Evolutionary conservation across 768 basidiomycete genomes (phyloP), one percentile per base, ranked within the genome.

Genomic region (Tylopilus vinaceipallidus): DNA sequence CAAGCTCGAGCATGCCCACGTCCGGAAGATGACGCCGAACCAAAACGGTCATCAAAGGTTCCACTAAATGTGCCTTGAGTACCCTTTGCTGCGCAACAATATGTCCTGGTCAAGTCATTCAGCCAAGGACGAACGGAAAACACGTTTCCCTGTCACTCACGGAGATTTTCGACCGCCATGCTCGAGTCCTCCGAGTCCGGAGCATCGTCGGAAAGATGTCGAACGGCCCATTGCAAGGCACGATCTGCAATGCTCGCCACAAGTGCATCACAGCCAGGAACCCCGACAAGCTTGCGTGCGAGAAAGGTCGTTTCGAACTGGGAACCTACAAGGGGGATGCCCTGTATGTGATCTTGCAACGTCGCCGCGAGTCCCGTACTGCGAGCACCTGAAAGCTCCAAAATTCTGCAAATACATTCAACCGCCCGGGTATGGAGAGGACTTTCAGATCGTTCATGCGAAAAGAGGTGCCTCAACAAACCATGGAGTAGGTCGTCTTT

Each of bases 1-100:
- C 71, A 13, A 91, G 67, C 2, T 71, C 60, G 3, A 86, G 56
- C 16, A 74, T 69, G 19, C 53, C 49, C 27, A 12, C 27, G 12
- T 29, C 12, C 6, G 27, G 55, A 16, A 95, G 69, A n/a, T 77
- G 77, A 49, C 78, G 71, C 61, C 85, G 86, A 36, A 88, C 72
- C 16, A 81, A 71, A 1, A 80, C 78, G 7, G 79, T 78, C 17
- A 29, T 55, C 16, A 92, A 65, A 1, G 89, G 84, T 51, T 97
- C 93, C 1, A 81, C 82, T 9, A 86, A 61, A 55, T 87, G 80
- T 1, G 74, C 55, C 54, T 85, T 85, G 29, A 58, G 54, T 23
- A 51, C 40, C 32, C 52, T 35, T 22, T 61, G 52, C 5, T 34
- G 53, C 7, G 8, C 37, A 4, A 30, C 19, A n/a, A 67, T 20